A percentile compares a stretch with the other conserved stretches of the same genome.
phyloP scores from a whole-genome alignment of 805 yeast genomes.

The Kodamaea kaohsiungensis region DNA sequence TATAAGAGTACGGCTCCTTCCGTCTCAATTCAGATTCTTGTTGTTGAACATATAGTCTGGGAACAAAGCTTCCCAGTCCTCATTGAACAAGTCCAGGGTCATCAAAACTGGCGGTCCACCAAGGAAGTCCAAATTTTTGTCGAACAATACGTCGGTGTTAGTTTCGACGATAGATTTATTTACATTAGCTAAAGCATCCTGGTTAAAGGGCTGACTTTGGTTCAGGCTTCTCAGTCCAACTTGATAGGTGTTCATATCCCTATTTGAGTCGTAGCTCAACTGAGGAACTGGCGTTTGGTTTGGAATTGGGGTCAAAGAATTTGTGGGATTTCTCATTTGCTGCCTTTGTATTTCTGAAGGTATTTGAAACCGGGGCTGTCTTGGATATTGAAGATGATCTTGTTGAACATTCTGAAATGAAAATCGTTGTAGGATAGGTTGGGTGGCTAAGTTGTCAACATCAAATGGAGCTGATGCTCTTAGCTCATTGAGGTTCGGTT shows the following conservation, averaged over 20 bases:
- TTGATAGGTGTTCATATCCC: background rate
- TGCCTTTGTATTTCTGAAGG: background rate
- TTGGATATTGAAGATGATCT: background rate
- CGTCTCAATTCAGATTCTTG: background rate
- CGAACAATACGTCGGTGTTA: conserved; percentile 23
- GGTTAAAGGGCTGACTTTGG: background rate
- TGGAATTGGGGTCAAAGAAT: background rate
- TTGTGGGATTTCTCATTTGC: background rate
- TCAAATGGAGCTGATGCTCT: background rate
- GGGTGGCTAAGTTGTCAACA: background rate
- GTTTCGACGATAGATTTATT: conserved; percentile 18
- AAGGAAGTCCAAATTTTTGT: conserved; percentile 38
- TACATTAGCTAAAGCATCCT: background rate
- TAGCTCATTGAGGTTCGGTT: background rate
- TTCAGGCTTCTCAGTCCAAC: background rate
- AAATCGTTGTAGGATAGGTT: background rate
- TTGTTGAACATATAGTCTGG: conserved; percentile 43
- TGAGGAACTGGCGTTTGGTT: background rate
- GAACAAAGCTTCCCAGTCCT: conserved; percentile 52
- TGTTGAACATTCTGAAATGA: background rate
- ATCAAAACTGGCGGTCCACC: conserved; percentile 56
- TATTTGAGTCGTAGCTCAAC: background rate
- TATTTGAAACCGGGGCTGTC: background rate
- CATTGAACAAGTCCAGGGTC: conserved; percentile 49
- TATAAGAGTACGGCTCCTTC: background rate